Evolutionary conservation across 2,329 filamentous ascomycete species (phyloP).

Genomic region (Exophiala mesophila): DNA sequence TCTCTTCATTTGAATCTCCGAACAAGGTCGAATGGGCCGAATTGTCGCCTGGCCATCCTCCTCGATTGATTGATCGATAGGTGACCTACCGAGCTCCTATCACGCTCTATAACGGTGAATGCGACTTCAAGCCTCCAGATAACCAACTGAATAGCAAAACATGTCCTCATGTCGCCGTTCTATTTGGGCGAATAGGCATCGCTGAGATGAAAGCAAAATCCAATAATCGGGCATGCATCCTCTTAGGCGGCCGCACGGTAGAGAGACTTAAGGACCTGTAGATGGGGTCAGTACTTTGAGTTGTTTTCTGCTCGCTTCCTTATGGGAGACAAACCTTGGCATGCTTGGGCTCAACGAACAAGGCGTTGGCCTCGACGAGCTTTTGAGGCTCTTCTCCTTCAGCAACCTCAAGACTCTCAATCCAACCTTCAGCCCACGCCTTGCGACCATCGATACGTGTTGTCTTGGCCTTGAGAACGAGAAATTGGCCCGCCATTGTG

Average conservation of each 20-base stretch:
- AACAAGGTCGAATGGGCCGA: too few relatives aligned
- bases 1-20: too few relatives aligned
- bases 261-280: conserved; percentile 24
- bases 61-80: too few relatives aligned
- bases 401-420: conserved; percentile 68
- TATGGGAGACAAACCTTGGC: conserved; percentile 55
- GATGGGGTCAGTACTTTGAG: not conserved
- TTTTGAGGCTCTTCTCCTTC: conserved; percentile 60
- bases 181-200: too few relatives aligned
- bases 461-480: conserved; percentile 75
- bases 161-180: too few relatives aligned
- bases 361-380: conserved; percentile 73
- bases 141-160: too few relatives aligned
- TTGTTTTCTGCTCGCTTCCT: not conserved
- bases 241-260: conserved; percentile 16
- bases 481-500: conserved; percentile 66
- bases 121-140: too few relatives aligned
- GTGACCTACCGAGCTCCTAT: too few relatives aligned
- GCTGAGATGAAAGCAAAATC: too few relatives aligned
- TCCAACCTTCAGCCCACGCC: conserved; percentile 83
- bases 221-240: too few relatives aligned
- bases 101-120: too few relatives aligned
- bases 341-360: conserved; percentile 85
- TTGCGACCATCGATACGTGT: conserved; percentile 86
- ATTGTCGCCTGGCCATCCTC: too few relatives aligned